phyloP scores from a whole-genome alignment of 208 protist species.

The Trichomonas tenax region DNA sequence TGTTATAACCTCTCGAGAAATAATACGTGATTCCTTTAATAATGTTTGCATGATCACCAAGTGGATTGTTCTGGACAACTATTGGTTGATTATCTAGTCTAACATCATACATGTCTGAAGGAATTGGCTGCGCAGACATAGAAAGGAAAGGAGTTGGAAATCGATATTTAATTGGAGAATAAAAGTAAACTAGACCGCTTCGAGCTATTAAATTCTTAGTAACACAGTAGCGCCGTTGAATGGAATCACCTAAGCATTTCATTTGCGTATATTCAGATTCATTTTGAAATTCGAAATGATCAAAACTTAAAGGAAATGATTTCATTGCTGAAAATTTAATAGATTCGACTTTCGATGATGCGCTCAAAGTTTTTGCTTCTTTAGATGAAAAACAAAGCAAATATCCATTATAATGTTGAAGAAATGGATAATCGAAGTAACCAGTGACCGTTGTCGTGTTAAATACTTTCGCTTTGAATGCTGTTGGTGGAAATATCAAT shows the following conservation, averaged over 20 bases:
- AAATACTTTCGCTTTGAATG: neutral
- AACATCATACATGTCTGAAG: neutral
- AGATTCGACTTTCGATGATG: neutral
- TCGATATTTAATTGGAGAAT: neutral
- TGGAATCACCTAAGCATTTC: neutral
- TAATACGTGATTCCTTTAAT: neutral
- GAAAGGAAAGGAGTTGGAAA: neutral
- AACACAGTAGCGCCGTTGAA: neutral
- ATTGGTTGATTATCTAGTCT: neutral
- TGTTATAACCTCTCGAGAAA: neutral
- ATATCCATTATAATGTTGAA: neutral
- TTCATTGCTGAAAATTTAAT: neutral
- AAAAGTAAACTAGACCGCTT: neutral
- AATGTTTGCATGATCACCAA: neutral
- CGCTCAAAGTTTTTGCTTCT: neutral
- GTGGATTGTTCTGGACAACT: neutral
- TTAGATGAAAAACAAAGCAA: neutral
- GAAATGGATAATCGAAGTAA: neutral
- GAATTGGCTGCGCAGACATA: neutral
- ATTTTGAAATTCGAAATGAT: neutral
- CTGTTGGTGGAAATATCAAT: neutral
- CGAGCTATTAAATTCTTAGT: neutral
- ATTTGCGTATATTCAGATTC: neutral
- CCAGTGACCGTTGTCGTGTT: neutral
- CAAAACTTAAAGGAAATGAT: neutral